Conservation (phyloP, 2,329 filamentous ascomycete genomes). For the Stemphylium beticola region DNA sequence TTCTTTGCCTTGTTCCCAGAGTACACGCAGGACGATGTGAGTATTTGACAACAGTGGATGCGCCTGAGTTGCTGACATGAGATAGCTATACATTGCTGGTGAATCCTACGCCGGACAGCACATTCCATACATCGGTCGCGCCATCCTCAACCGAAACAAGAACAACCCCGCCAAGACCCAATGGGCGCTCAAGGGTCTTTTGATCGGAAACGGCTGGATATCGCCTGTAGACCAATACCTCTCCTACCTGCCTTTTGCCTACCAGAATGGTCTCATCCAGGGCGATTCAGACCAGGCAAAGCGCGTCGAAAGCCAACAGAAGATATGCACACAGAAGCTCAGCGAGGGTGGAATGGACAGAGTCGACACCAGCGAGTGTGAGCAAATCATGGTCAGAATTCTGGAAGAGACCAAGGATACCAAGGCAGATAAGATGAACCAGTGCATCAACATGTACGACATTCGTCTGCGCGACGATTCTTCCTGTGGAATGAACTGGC, state of each 20-base stretch:
- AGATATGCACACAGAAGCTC: slow-evolving; percentile 68
- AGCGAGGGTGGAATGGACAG: slow-evolving; percentile 64
- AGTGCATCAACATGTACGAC: slow-evolving; percentile 97
- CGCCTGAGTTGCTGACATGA: slow-evolving; percentile 20
- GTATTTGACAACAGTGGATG: slow-evolving; percentile 45
- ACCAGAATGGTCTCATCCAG: slow-evolving; percentile 74
- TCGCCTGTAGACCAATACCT: slow-evolving; percentile 89
- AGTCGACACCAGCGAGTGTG: slow-evolving; percentile 75
- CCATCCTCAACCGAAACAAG: slow-evolving; percentile 87
- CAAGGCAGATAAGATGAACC: slow-evolving; percentile 57
- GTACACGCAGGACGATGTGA: slow-evolving; percentile 88
- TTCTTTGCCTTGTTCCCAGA: slow-evolving; percentile 92
- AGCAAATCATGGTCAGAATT: slow-evolving; percentile 75
- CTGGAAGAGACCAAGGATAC: slow-evolving; percentile 68
- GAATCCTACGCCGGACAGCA: slow-evolving; percentile 97
- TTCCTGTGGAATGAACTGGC: slow-evolving; percentile 97
- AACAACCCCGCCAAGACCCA: slow-evolving; percentile 48
- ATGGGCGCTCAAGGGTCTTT: slow-evolving; percentile 83
- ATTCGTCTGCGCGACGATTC: slow-evolving; percentile 81
- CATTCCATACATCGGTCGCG: slow-evolving; percentile 94
- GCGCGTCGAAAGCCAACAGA: slow-evolving; percentile 71
- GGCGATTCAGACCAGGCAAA: slow-evolving; percentile 69
- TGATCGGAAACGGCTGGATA: slow-evolving; percentile 99
- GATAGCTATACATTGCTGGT: slow-evolving; percentile 87
- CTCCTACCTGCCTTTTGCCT: slow-evolving; percentile 81